These are phyloP conservation scores for Leishmania tarentolae DNA, from an alignment of 208 protist species.

Conservation along the genomic window DNA sequence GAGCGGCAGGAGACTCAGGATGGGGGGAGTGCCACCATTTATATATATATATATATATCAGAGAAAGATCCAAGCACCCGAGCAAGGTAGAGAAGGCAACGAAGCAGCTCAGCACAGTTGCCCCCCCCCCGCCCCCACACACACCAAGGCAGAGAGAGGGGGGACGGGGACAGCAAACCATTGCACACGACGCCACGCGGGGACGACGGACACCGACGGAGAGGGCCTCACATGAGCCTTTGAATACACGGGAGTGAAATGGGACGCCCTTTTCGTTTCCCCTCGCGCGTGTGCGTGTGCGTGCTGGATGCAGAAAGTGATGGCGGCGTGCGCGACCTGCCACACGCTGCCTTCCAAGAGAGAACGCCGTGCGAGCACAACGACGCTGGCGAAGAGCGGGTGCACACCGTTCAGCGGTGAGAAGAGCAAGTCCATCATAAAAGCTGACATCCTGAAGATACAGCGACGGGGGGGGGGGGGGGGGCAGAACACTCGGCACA, in stretches of 20 bases:
- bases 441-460: neutral
- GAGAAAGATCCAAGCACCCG: neutral
- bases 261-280: neutral
- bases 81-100: neutral
- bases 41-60: no score
- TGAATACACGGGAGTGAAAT: neutral
- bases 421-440: neutral
- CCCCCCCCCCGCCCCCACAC: no score
- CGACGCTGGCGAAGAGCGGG: no score
- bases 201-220: no score
- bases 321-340: no score
- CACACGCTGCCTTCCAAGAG: no score
- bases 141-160: neutral
- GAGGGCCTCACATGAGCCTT: neutral
- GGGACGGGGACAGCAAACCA: neutral
- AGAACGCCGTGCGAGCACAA: no score
- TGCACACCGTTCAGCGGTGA: no score
- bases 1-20: neutral
- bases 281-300: neutral
- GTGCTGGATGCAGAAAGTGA: no score
- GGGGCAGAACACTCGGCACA: neutral
- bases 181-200: neutral
- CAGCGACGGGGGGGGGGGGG: neutral
- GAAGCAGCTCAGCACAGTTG: neutral
- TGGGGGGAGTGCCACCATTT: no score